Percentiles rank a stretch among this genome's conserved stretches.
These are phyloP conservation scores for Penicillium freii DNA, from an alignment of 2,329 filamentous ascomycete genomes.

Conservation along the genomic window DNA sequence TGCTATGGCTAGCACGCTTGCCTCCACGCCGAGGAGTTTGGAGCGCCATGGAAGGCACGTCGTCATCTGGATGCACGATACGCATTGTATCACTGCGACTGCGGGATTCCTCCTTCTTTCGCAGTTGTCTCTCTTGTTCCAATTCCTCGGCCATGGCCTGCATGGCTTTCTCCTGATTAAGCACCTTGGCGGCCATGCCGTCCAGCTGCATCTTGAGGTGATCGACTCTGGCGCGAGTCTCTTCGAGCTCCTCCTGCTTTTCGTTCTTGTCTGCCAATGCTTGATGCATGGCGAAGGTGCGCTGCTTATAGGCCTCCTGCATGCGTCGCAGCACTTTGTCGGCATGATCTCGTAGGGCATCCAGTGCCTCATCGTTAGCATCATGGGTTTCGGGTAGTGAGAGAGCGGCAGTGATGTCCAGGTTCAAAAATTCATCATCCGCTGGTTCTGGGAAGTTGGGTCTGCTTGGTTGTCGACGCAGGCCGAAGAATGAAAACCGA, in stretches of 20 bases:
- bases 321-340: slow-evolving; percentile 55
- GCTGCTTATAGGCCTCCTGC: slow-evolving; percentile 57
- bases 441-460: slow-evolving; percentile 36
- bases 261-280: slow-evolving; percentile 55
- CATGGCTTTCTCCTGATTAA: slow-evolving; percentile 58
- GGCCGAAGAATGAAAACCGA: slow-evolving; percentile 46
- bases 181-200: slow-evolving; percentile 56
- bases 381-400: slow-evolving; percentile 53
- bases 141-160: slow-evolving; percentile 51
- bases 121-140: slow-evolving; percentile 43
- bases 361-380: slow-evolving; percentile 54
- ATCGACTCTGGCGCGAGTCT: slow-evolving; percentile 56
- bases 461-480: slow-evolving; percentile 33
- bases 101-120: slow-evolving; percentile 41
- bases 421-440: slow-evolving; percentile 54
- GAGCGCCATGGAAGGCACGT: slow-evolving; percentile 37
- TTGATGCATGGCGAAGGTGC: slow-evolving; percentile 51
- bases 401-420: slow-evolving; percentile 55
- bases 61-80: slow-evolving; percentile 32
- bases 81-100: slow-evolving; percentile 34
- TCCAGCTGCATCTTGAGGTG: slow-evolving; percentile 62
- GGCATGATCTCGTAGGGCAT: slow-evolving; percentile 57
- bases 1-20: slow-evolving; percentile 42
- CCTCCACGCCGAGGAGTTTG: slow-evolving; percentile 33
- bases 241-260: slow-evolving; percentile 61